Conservation (phyloP, 2,329 filamentous ascomycete genomes). For the Fusarium guadeloupense region DNA sequence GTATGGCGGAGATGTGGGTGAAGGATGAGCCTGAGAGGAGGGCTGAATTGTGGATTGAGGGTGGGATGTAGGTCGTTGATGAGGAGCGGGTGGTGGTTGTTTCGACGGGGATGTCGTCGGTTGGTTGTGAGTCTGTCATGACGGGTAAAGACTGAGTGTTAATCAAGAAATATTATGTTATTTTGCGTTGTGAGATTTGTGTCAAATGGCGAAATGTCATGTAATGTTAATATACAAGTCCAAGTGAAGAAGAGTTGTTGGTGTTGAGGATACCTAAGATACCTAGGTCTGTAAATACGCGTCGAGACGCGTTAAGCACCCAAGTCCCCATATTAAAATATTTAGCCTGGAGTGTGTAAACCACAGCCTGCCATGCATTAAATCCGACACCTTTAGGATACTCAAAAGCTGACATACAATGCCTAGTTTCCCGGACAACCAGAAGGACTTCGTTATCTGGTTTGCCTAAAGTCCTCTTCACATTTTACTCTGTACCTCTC, state of each 20-base stretch:
- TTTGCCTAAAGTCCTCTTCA: no score
- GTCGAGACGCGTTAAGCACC: conserved; percentile 35
- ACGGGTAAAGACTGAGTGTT: not conserved
- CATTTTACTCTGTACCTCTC: no score
- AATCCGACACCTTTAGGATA: no score
- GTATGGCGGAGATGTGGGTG: conserved; percentile 74
- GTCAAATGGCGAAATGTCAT: conserved; percentile 7
- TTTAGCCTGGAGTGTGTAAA: not conserved
- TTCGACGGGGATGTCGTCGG: conserved; percentile 44
- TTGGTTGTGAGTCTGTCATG: conserved; percentile 55
- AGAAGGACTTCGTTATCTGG: no score
- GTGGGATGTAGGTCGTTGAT: conserved; percentile 66
- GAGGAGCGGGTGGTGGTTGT: conserved; percentile 13
- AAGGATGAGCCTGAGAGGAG: conserved; percentile 75
- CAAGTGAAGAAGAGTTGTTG: not conserved
- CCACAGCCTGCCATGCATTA: no score
- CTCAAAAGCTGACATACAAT: no score
- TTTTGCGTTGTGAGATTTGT: not conserved
- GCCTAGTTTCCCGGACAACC: no score
- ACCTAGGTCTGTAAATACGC: conserved; percentile 22
- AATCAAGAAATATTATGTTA: no score
- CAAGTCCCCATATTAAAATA: conserved; percentile 5
- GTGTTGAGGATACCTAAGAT: not conserved
- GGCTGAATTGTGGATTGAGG: conserved; percentile 67
- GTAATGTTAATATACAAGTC: not conserved